Evolutionary conservation across 768 basidiomycete species (phyloP).

Genomic region (Astraeus odoratus): DNA sequence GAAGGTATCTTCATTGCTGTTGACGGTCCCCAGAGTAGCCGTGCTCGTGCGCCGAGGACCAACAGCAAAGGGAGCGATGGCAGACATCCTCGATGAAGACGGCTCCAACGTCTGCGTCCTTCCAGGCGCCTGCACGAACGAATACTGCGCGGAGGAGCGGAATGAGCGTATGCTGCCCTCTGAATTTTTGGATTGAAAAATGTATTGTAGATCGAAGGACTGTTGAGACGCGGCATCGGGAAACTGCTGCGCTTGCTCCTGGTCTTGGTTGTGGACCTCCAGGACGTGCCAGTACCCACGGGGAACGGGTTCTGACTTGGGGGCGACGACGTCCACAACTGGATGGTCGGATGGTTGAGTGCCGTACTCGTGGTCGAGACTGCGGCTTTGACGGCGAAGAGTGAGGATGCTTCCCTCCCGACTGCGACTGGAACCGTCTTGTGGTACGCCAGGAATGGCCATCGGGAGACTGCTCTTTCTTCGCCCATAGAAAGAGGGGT

Average conservation of each 20-base stretch:
- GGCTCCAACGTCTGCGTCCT: constrained; percentile 8
- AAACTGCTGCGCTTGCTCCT: constrained; percentile 15
- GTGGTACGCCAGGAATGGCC: constrained; percentile 40
- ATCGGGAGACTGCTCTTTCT: constrained; percentile 58
- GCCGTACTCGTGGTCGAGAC: constrained; percentile 44
- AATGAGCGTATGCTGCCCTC: constrained; percentile 30
- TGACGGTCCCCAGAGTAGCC: constrained; percentile 22
- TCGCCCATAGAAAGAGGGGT: constrained; percentile 14
- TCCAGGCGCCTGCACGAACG: constrained; percentile 17
- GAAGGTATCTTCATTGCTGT: constrained; percentile 34
- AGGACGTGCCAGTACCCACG: constrained; percentile 48
- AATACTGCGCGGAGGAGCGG: constrained; percentile 24
- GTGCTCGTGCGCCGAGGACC: constrained; percentile 26
- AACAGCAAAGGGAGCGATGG: constrained; percentile 3
- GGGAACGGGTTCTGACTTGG: constrained; percentile 38
- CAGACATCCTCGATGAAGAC: constrained; percentile 2
- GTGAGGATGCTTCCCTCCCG: constrained; percentile 55
- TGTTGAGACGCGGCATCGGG: too few relatives aligned
- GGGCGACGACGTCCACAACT: constrained; percentile 27
- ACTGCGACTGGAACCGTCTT: constrained; percentile 23
- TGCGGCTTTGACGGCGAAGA: constrained; percentile 54
- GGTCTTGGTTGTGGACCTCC: constrained; percentile 33
- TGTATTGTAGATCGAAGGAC: constrained; percentile 43
- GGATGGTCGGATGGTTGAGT: constrained; percentile 14
- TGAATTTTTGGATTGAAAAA: constrained; percentile 25